Evolutionary conservation across 768 basidiomycete species (phyloP).

Genomic region (Tulasnella sp.): DNA sequence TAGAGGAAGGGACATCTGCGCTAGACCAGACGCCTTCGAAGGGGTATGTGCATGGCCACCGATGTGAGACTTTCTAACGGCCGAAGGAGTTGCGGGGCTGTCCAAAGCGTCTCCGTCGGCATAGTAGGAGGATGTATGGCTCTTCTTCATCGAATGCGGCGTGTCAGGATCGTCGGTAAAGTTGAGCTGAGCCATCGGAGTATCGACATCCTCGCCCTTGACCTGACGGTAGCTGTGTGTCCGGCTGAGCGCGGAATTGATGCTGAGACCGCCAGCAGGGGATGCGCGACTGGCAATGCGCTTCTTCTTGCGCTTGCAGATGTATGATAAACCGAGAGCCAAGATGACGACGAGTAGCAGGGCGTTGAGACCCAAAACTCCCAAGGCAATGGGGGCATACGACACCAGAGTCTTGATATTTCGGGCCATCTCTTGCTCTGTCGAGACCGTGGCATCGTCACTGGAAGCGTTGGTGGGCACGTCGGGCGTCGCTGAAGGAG

Average conservation of each 20-base stretch:
- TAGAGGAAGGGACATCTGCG: background rate
- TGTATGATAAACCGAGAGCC: constrained; percentile 17
- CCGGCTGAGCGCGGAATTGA: constrained; percentile 22
- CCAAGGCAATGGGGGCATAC: constrained; percentile 74
- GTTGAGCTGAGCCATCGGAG: constrained; percentile 21
- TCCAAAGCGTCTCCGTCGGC: background rate
- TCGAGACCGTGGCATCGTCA: constrained; percentile 48
- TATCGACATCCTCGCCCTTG: constrained; percentile 29
- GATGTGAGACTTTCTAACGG: background rate
- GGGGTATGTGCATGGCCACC: background rate
- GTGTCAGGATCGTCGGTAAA: background rate
- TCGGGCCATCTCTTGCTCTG: constrained; percentile 58
- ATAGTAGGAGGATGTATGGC: constrained; percentile 4
- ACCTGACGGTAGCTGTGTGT: constrained; percentile 30
- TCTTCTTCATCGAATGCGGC: background rate
- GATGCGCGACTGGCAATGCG: background rate
- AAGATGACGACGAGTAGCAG: constrained; percentile 63
- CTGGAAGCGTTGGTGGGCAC: constrained; percentile 48
- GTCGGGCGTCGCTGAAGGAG: constrained; percentile 31
- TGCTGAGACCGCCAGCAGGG: background rate
- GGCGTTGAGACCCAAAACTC: constrained; percentile 75
- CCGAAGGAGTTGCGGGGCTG: background rate
- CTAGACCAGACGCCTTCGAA: constrained; percentile 1
- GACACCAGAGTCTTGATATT: constrained; percentile 65
- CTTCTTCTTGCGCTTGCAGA: constrained; percentile 32